A percentile compares a stretch with the other conserved stretches of the same genome.
Evolutionary conservation across 73 alveolate species (phyloP).

Genomic region (Blepharisma stoltei): DNA sequence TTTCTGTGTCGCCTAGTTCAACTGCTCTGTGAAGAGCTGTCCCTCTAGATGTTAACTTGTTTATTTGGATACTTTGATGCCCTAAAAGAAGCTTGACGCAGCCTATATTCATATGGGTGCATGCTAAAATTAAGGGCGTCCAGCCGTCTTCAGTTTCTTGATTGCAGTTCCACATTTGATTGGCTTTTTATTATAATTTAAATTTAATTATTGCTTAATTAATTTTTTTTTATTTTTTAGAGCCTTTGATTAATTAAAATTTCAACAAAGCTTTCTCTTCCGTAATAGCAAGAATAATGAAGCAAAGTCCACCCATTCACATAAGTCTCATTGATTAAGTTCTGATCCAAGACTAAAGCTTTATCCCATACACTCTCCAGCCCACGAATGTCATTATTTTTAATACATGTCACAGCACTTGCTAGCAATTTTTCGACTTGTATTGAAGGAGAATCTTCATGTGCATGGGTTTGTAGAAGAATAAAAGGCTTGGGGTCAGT

Average conservation of each 20-base stretch:
- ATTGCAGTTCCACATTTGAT: neutral
- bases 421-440: no score
- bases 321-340: neutral
- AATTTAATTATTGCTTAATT: no score
- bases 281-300: conserved; percentile 11
- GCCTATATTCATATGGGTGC: neutral
- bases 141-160: conserved; percentile 9
- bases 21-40: conserved; percentile 19
- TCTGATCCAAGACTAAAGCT: neutral
- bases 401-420: no score
- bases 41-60: neutral
- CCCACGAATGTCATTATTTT: no score
- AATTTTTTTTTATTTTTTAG: no score
- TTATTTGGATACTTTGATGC: neutral
- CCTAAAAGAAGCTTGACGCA: neutral
- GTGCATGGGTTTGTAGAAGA: no score
- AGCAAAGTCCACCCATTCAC: conserved; percentile 20
- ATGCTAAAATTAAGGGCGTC: conserved; percentile 20
- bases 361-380: neutral
- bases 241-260: neutral
- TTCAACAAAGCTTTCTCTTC: neutral
- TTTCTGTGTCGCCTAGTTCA: neutral
- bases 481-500: neutral
- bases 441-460: no score
- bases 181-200: no score